A percentile compares a stretch with the other conserved stretches of the same genome.
These are phyloP conservation scores for Eucalyptus curtisii DNA, from an alignment of 345 rosid species.

Conservation along the genomic window DNA sequence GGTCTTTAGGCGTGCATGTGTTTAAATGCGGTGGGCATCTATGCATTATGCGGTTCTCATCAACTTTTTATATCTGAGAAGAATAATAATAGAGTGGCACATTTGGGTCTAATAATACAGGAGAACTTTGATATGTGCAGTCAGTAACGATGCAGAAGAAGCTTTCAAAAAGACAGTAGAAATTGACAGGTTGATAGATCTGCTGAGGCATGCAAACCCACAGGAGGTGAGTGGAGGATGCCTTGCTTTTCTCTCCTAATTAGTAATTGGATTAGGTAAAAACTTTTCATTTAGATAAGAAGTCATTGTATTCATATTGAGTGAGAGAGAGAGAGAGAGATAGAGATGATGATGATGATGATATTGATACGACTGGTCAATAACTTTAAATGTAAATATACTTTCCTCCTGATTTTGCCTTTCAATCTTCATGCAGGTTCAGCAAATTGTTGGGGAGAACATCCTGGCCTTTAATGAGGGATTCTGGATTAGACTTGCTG, in stretches of 20 bases:
- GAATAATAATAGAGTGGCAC: slow-evolving; percentile 1
- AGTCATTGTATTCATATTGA: background rate
- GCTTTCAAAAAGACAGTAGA: slow-evolving; percentile 88
- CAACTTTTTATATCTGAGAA: background rate
- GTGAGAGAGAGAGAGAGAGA: too few relatives aligned
- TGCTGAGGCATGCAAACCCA: slow-evolving; percentile 66
- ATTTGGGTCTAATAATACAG: slow-evolving; percentile 68
- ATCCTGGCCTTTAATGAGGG: slow-evolving; percentile 76
- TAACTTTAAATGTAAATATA: background rate
- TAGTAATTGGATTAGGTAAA: background rate
- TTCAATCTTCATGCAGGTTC: slow-evolving; percentile 45
- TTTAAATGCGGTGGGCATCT: background rate
- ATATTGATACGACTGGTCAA: background rate
- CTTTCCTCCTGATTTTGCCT: background rate
- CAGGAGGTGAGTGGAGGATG: slow-evolving; percentile 30
- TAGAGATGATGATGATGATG: background rate
- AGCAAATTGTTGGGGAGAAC: slow-evolving; percentile 71
- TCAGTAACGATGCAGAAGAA: slow-evolving; percentile 66
- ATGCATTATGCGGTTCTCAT: background rate
- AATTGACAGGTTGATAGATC: slow-evolving; percentile 70
- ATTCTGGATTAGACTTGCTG: slow-evolving; percentile 86
- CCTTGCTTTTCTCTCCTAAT: background rate
- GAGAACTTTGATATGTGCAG: slow-evolving; percentile 84
- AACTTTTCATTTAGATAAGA: background rate
- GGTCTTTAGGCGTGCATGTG: background rate